phyloP scores from a whole-genome alignment of 805 yeast genomes.

The Teunomyces lycoperdinae region DNA sequence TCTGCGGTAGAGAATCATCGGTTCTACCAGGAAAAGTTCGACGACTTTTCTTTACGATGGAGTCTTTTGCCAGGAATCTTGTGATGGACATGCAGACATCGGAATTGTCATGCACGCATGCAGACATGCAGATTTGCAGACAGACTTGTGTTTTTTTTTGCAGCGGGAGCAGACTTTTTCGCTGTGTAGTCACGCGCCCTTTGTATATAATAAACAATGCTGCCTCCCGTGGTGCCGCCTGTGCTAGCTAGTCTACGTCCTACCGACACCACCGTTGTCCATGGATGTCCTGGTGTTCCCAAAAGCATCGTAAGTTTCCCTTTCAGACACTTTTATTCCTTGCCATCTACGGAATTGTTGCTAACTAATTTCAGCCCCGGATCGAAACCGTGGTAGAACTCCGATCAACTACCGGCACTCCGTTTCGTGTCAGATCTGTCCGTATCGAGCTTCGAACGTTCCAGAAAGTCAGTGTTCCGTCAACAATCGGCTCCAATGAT shows the following conservation, averaged over 20 bases:
- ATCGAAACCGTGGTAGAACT: slow-evolving; percentile 56
- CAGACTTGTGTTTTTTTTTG: not conserved
- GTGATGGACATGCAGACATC: slow-evolving; percentile 8
- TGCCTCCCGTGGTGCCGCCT: slow-evolving; percentile 17
- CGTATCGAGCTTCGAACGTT: slow-evolving; percentile 48
- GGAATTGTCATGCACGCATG: too few relatives aligned
- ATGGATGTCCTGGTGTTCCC: slow-evolving; percentile 70
- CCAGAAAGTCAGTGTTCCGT: slow-evolving; percentile 45
- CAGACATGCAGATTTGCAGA: too few relatives aligned
- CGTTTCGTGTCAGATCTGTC: slow-evolving; percentile 47
- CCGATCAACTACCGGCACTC: slow-evolving; percentile 47
- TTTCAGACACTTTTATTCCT: not conserved
- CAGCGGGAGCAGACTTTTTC: not conserved
- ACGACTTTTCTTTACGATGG: slow-evolving; percentile 25
- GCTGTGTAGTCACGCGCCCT: too few relatives aligned
- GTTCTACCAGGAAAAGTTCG: slow-evolving; percentile 41
- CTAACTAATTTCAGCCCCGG: slow-evolving; percentile 42
- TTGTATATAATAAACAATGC: not conserved
- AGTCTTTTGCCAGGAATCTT: slow-evolving; percentile 38
- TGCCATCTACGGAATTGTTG: not conserved
- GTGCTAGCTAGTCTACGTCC: slow-evolving; percentile 44
- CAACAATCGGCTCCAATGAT: slow-evolving; percentile 31
- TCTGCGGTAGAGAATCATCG: slow-evolving; percentile 53
- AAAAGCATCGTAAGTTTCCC: slow-evolving; percentile 38
- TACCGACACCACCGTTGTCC: slow-evolving; percentile 49